phyloP scores from a whole-genome alignment of 2,329 filamentous ascomycete genomes.

The Cadophora gregata region DNA sequence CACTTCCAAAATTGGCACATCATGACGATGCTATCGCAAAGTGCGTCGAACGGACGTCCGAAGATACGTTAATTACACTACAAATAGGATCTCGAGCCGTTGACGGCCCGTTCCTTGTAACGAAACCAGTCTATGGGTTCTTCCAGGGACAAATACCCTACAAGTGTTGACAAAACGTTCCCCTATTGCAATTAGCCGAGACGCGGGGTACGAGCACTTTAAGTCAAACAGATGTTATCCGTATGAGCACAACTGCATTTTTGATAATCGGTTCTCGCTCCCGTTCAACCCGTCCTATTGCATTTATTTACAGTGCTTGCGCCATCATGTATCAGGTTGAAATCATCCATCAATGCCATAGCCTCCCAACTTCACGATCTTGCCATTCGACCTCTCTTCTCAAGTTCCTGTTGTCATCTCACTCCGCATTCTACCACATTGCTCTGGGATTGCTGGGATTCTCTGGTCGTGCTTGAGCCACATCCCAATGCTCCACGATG shows the following conservation, averaged over 20 bases:
- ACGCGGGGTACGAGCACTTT: not conserved
- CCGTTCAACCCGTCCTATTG: not conserved
- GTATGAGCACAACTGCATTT: not conserved
- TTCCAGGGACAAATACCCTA: not conserved
- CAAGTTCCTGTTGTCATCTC: not conserved
- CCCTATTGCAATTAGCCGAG: constrained; percentile 9
- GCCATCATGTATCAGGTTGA: not conserved
- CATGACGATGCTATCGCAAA: not conserved
- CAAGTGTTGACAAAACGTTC: not conserved
- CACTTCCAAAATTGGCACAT: not conserved
- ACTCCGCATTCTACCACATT: constrained; percentile 24
- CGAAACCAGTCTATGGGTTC: not conserved
- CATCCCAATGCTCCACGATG: constrained; percentile 39
- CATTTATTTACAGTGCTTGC: not conserved
- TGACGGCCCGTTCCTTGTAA: not conserved
- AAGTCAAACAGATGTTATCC: not conserved
- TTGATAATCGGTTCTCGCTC: not conserved
- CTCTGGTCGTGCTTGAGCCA: constrained; percentile 28
- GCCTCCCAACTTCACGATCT: not conserved
- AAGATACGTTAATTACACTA: not conserved
- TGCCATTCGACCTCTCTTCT: not conserved
- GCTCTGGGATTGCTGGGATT: constrained; percentile 35
- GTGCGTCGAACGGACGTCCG: not conserved
- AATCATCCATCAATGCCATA: not conserved
- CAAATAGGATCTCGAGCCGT: not conserved